phyloP scores from a whole-genome alignment of 2,329 filamentous ascomycete genomes.

The Triangularia verruculosa region DNA sequence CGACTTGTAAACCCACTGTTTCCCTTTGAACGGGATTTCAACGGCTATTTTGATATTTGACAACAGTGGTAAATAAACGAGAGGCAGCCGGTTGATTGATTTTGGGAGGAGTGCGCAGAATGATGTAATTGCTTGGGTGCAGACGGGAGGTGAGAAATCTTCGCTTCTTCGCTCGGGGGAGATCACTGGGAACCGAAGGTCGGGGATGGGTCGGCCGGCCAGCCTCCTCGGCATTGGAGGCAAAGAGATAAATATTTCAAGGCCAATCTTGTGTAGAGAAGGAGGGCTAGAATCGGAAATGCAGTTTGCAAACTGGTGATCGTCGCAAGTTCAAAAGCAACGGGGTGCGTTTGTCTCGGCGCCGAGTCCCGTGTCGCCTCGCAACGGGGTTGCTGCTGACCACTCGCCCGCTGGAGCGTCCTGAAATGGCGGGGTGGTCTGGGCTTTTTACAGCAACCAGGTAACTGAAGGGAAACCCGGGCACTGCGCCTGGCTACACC shows the following conservation, averaged over 20 bases:
- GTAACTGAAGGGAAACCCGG: background rate
- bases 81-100: background rate
- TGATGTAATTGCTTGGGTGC: too few species aligned
- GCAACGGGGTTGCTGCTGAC: constrained; percentile 7
- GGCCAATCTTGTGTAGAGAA: too few species aligned
- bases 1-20: background rate
- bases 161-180: background rate
- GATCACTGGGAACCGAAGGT: background rate
- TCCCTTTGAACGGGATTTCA: background rate
- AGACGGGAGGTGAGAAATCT: background rate
- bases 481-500: background rate
- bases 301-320: background rate
- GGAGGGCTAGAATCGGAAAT: too few species aligned
- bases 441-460: background rate
- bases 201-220: background rate
- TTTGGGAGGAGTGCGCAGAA: background rate
- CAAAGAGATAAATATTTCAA: background rate
- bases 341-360: constrained; percentile 1
- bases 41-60: background rate
- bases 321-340: background rate
- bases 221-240: background rate
- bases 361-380: constrained; percentile 9
- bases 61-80: background rate
- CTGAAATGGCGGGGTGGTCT: constrained; percentile 2
- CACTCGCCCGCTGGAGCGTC: background rate